These are phyloP conservation scores for Entonaema liquescens DNA, from an alignment of 495 filamentous ascomycete genomes.

Conservation along the genomic window DNA sequence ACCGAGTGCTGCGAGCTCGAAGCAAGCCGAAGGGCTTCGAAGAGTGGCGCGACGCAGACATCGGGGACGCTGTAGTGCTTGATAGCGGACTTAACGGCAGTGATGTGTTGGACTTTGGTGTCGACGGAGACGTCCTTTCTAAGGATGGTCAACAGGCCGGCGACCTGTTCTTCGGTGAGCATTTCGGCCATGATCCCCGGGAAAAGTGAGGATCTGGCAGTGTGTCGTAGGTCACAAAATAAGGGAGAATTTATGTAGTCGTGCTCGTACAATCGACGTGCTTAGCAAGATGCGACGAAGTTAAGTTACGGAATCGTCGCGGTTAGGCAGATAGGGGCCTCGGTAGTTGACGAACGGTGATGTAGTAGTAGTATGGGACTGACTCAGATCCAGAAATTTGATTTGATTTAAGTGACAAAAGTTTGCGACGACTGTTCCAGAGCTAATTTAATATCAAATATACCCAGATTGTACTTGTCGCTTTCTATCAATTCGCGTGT, in stretches of 20 bases:
- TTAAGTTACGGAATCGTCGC: constrained; percentile 6
- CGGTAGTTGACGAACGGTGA: constrained; percentile 1
- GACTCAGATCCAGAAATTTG: constrained; percentile 25
- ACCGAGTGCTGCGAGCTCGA: constrained; percentile 74
- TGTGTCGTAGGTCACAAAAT: background rate
- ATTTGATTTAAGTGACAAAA: constrained; percentile 23
- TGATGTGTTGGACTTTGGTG: constrained; percentile 73
- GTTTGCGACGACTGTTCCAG: constrained; percentile 24
- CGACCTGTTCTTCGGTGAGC: constrained; percentile 70
- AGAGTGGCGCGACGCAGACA: constrained; percentile 71
- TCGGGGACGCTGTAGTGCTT: constrained; percentile 89
- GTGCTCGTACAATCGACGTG: constrained; percentile 1
- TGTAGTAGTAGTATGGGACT: background rate
- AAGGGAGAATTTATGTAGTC: constrained; percentile 9
- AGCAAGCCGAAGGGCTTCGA: constrained; percentile 74
- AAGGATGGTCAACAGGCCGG: constrained; percentile 70
- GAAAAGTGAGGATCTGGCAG: constrained; percentile 40
- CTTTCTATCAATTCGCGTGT: constrained; percentile 14
- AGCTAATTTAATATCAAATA: constrained; percentile 14
- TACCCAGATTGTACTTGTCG: background rate
- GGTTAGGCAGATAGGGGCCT: constrained; percentile 15
- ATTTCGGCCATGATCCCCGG: constrained; percentile 58
- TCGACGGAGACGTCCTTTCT: constrained; percentile 77
- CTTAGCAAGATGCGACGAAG: background rate
- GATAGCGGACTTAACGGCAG: constrained; percentile 80